Evolutionary conservation across 2,329 filamentous ascomycete species (phyloP).

Genomic region (Curvularia verruculosa): DNA sequence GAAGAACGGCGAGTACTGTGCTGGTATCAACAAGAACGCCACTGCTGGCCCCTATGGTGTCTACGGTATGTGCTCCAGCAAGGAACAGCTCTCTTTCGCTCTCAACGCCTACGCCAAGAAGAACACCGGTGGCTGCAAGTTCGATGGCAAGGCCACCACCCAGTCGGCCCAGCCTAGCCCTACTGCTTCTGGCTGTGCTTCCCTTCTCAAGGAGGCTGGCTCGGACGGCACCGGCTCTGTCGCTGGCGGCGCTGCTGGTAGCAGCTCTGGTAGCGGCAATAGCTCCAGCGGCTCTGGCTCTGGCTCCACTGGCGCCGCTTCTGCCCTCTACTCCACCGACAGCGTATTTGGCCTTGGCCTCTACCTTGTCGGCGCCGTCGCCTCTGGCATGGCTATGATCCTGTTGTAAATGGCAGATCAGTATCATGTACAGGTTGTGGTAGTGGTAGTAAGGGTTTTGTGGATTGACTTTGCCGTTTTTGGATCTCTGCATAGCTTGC

Average conservation of each 20-base stretch:
- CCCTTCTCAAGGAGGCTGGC: constrained; percentile 68
- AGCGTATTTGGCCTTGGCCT: constrained; percentile 56
- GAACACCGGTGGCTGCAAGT: constrained; percentile 68
- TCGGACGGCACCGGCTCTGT: constrained; percentile 64
- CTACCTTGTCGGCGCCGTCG: constrained; percentile 57
- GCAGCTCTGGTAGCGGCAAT: constrained; percentile 12
- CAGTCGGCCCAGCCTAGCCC: constrained; percentile 56
- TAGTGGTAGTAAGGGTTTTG: background rate
- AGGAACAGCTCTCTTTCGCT: constrained; percentile 74
- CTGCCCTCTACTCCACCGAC: constrained; percentile 52
- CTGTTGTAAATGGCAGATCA: constrained; percentile 53
- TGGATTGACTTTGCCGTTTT: constrained; percentile 6
- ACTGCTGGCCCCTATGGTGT: constrained; percentile 74
- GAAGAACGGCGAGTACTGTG: constrained; percentile 61
- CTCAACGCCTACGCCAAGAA: constrained; percentile 69
- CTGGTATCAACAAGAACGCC: constrained; percentile 71
- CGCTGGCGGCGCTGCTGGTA: constrained; percentile 42
- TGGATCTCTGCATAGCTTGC: constrained; percentile 15
- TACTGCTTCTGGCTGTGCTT: constrained; percentile 60
- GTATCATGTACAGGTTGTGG: background rate
- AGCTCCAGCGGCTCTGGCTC: constrained; percentile 21
- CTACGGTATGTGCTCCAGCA: constrained; percentile 75
- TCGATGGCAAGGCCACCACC: constrained; percentile 68
- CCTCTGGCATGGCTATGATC: constrained; percentile 62
- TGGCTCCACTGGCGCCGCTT: constrained; percentile 45